These are phyloP conservation scores for Biscogniauxia mediterranea DNA, from an alignment of 2,329 filamentous ascomycete species.

Conservation along the genomic window DNA sequence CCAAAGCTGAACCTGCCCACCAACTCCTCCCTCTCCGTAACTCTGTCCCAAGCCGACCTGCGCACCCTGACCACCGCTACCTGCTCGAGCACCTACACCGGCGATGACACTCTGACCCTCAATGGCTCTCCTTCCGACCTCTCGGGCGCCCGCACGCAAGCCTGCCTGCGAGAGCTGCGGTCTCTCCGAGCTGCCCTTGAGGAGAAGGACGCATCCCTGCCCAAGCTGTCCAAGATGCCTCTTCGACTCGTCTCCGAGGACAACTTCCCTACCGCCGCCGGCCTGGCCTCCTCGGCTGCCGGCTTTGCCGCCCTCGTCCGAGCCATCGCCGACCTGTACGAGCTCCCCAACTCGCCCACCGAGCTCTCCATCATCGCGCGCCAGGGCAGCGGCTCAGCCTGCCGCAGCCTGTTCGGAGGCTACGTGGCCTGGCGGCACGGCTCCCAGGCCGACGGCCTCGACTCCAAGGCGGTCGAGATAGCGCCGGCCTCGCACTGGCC, in stretches of 20 bases:
- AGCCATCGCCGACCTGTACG: conserved; percentile 88
- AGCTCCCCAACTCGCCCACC: conserved; percentile 74
- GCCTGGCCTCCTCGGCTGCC: conserved; percentile 71
- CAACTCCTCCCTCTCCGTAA: conserved; percentile 96
- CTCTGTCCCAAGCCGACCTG: conserved; percentile 88
- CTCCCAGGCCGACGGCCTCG: conserved; percentile 70
- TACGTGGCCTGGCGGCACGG: conserved; percentile 96
- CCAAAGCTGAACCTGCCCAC: conserved; percentile 91
- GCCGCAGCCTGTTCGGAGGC: conserved; percentile 87
- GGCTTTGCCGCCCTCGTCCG: conserved; percentile 72
- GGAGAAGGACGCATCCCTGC: conserved; percentile 66
- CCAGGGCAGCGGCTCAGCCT: conserved; percentile 93
- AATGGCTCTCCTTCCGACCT: conserved; percentile 84
- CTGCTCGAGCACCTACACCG: conserved; percentile 70
- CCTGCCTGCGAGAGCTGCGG: conserved; percentile 86
- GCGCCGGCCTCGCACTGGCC: conserved; percentile 92
- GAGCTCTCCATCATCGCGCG: conserved; percentile 87
- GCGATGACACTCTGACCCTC: conserved; percentile 71
- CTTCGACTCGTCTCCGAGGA: conserved; percentile 92
- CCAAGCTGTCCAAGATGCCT: conserved; percentile 73
- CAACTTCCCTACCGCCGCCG: conserved; percentile 98
- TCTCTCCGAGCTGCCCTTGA: conserved; percentile 75
- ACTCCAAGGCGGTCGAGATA: conserved; percentile 85
- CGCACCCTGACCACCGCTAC: conserved; percentile 95
- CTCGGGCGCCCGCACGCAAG: conserved; percentile 84